Base-by-base conservation (phyloP, 495 filamentous ascomycete genomes). In the Echria macrotheca region DNA sequence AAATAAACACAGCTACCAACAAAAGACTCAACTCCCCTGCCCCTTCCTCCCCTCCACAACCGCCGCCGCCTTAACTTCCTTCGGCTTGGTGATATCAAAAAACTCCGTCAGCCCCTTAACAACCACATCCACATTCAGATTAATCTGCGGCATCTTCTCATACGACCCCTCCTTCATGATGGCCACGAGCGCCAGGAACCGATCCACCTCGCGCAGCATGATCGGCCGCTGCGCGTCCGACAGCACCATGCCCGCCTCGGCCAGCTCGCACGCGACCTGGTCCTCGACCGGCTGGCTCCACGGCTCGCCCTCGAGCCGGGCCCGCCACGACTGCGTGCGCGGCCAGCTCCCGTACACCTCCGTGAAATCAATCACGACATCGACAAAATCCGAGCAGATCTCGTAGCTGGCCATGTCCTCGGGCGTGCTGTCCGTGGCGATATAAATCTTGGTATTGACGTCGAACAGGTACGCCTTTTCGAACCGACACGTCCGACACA, bases 381-480 rank as follows among this genome's bases (percentile, higher is more conserved):
- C 91, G 48, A 98, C 95, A 60, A 90, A 98, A 61, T 97, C 93
- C 21, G 87, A 93, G 65, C 94, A 97, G 57, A 97, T 93, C 70
- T 96, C 93, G 64, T 98, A 98, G 63, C 85, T 86, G 15, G 83
- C 82, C 75, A 95, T 89, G 56, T 96, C 89, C 26, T 91, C 87
- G 4, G 94, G 93, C 17, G 84, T 85, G 10, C 86, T 89, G 62
- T 98, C 93, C 8, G 89, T 95, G 4, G 94, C 93, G 49, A 98
- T 94, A 66, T 97, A 98, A 49, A 98, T 95, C 71, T 98, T 98
- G 68, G 87, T 95, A 44, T 93, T 74, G 10, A 96, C 88, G 62
- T 98, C 93, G 57, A 97, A 97, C 10, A 98, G 76, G 64, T 96
- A 98, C 0, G 89, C 91, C 71, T 98, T 98, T 61, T 97, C 90